A percentile compares a stretch with the other conserved stretches of the same genome.
Evolutionary conservation across 2,329 filamentous ascomycete genomes (phyloP).

Genomic region (Pestalotiopsis fici): DNA sequence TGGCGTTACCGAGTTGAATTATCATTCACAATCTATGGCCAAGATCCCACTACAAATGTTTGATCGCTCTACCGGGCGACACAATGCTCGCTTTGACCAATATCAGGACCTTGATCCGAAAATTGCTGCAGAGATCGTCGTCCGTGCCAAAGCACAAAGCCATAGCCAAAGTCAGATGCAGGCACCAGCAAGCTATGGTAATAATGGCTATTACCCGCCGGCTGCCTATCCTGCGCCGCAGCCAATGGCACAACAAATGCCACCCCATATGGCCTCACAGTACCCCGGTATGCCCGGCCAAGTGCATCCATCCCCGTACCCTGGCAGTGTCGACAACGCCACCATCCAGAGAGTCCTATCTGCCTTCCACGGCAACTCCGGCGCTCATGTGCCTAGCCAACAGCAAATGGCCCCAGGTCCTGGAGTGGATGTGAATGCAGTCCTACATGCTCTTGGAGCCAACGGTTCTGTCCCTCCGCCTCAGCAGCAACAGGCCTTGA

Average conservation of each 20-base stretch:
- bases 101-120: conserved; percentile 80
- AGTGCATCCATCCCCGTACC: background rate
- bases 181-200: conserved; percentile 24
- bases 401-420: conserved; percentile 27
- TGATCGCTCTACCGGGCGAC: conserved; percentile 72
- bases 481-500: conserved; percentile 29
- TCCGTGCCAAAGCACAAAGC: conserved; percentile 61
- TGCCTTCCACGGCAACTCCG: conserved; percentile 27
- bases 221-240: conserved; percentile 20
- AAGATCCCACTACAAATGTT: conserved; percentile 85
- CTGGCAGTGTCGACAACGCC: conserved; percentile 23
- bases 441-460: conserved; percentile 29
- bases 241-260: conserved; percentile 8
- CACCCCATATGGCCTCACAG: conserved; percentile 14
- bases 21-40: conserved; percentile 66
- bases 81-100: conserved; percentile 81
- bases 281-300: conserved; percentile 7
- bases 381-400: too few species aligned
- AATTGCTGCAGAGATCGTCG: conserved; percentile 79
- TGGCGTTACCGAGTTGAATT: conserved; percentile 77
- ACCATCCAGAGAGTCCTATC: conserved; percentile 35
- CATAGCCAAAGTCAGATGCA: conserved; percentile 18
- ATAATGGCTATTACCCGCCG: conserved; percentile 14
- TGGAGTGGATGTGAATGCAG: conserved; percentile 23
- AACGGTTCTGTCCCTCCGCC: conserved; percentile 24